Base-by-base conservation (phyloP, 1,284 basidiomycete species). In the Trametes polyzona region DNA sequence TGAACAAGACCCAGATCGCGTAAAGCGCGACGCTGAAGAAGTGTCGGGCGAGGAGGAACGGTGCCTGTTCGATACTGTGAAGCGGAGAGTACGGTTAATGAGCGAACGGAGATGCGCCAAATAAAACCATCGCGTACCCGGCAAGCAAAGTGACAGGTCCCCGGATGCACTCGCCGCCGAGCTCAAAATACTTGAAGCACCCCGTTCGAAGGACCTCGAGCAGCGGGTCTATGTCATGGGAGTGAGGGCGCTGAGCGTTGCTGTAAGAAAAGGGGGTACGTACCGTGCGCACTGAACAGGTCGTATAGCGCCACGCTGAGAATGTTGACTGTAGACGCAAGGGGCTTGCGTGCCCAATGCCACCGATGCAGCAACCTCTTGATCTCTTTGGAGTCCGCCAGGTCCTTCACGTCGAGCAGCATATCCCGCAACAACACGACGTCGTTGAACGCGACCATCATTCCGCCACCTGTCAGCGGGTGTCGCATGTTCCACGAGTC, bases 401-500 rank as follows among this genome's bases (percentile, higher is more conserved):
- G 71, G 58, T 85, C 76, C 2, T 74, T 64, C 3, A 86, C 71
- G 3, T 75, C 72, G 0, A 76, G 72, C 0, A 96, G 75, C 57
- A 92, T 75, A 26, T 84, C 76, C 0, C 86, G 81, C 9, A 97
- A 78, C 19, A 92, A 69, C 16, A 94, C 87, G 14, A 91, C 90
- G 65, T 97, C 95, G 69, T 88, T 82, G 54, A 97, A 79, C 1
- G 93, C 94, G 40, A 96, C 95, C 1, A 93, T 95, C 95, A 98
- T 98, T 6, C 95, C 95, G 17, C 94, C 96, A 10, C 97, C 97
- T 0, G 96, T 99, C 11, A 99, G 81, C 0, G 97, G 96, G 74
- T 99, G 97, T 1, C 97, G 90, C 96, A 99, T 99, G 73, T 99
- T 99, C 90, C 95, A 96, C 1, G 96, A 89, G 72, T 99, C 97